A percentile compares a stretch with the other conserved stretches of the same genome.
phyloP scores from a whole-genome alignment of 2,329 filamentous ascomycete genomes.

The Plectosphaerella cucumerina region DNA sequence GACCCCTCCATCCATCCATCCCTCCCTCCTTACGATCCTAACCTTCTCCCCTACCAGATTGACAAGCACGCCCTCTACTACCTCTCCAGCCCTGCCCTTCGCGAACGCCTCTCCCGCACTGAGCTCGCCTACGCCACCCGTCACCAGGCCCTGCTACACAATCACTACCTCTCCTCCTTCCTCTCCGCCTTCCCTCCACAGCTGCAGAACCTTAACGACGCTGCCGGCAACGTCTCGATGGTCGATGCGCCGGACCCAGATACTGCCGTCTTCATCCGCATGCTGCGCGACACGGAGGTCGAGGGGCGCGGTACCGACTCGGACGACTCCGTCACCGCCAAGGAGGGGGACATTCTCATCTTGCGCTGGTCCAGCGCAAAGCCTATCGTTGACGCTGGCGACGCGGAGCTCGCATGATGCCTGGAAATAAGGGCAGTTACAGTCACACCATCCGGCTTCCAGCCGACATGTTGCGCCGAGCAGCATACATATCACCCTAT shows the following conservation, averaged over 20 bases:
- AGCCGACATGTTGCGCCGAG: too few species aligned
- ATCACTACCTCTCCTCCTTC: constrained; percentile 84
- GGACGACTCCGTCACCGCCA: constrained; percentile 55
- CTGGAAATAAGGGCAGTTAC: too few species aligned
- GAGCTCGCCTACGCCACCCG: constrained; percentile 80
- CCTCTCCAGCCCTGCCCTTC: constrained; percentile 51
- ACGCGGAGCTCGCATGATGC: constrained; percentile 54
- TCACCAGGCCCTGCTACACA: constrained; percentile 79
- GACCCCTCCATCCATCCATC: not conserved
- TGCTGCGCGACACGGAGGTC: constrained; percentile 57
- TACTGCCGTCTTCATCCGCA: constrained; percentile 77
- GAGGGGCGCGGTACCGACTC: constrained; percentile 59
- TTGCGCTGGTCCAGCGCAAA: constrained; percentile 74
- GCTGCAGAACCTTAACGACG: constrained; percentile 85
- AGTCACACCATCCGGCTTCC: too few species aligned
- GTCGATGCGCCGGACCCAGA: constrained; percentile 82
- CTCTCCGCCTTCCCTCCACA: constrained; percentile 73
- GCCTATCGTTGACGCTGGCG: constrained; percentile 46
- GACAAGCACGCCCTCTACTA: constrained; percentile 75
- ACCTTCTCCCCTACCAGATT: constrained; percentile 47
- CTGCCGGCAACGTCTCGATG: constrained; percentile 86
- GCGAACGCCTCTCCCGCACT: constrained; percentile 64
- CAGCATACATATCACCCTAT: too few species aligned
- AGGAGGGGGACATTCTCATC: constrained; percentile 62
- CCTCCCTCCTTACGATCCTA: not conserved